phyloP scores from a whole-genome alignment of 129 eudicot genomes.

The Sambucus nigra region DNA sequence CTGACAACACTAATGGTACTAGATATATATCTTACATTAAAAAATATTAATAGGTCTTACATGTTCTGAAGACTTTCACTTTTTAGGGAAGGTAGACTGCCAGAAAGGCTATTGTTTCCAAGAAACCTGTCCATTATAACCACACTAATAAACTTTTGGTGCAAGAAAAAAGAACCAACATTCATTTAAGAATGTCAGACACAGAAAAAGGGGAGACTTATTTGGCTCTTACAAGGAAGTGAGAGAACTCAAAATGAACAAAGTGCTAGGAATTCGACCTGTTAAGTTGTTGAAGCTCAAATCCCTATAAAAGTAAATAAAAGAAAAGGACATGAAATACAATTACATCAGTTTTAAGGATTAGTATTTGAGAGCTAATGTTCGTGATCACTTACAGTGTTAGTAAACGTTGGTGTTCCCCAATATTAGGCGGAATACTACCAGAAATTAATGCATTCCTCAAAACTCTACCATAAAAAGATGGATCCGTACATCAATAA shows the following conservation, averaged over 20 bases:
- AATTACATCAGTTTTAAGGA: no score
- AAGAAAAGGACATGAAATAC: slow-evolving; percentile 6
- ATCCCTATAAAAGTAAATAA: slow-evolving; percentile 57
- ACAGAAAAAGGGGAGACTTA: slow-evolving; percentile 1
- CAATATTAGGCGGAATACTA: slow-evolving; percentile 38
- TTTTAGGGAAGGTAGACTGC: slow-evolving; percentile 51
- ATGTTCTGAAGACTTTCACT: slow-evolving; percentile 38
- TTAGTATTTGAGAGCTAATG: background rate
- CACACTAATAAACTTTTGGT: slow-evolving; percentile 3
- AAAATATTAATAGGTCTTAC: slow-evolving; percentile 37
- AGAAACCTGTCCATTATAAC: slow-evolving; percentile 51
- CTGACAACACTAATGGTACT: no score
- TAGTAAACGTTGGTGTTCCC: slow-evolving; percentile 22
- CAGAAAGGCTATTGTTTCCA: slow-evolving; percentile 62
- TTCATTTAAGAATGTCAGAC: background rate
- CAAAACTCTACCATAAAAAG: slow-evolving; percentile 31
- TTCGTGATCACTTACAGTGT: slow-evolving; percentile 42
- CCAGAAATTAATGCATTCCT: slow-evolving; percentile 59
- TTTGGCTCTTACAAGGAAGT: slow-evolving; percentile 41
- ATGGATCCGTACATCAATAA: no score
- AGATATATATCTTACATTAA: no score
- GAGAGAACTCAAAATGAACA: slow-evolving; percentile 48
- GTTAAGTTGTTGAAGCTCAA: slow-evolving; percentile 66
- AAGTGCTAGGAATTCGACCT: slow-evolving; percentile 48
- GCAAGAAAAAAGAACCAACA: background rate